phyloP scores from a whole-genome alignment of 345 rosid species.

The Brassica juncea region DNA sequence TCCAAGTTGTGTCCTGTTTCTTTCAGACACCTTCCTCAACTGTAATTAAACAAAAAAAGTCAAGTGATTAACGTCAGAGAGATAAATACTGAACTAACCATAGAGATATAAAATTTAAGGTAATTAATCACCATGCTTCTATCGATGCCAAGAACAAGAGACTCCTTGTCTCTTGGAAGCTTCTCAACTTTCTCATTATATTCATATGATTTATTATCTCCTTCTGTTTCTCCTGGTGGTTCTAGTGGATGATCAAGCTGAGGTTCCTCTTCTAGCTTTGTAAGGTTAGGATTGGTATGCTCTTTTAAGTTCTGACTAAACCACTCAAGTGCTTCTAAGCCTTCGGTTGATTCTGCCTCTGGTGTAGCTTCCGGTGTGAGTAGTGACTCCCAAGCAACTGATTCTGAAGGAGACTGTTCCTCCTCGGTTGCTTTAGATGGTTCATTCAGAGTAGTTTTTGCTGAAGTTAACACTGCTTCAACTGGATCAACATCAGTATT shows the following conservation, averaged over 20 bases:
- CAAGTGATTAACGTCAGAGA: not conserved
- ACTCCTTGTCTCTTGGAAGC: not conserved
- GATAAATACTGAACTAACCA: not conserved
- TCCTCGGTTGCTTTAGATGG: slow-evolving; percentile 8
- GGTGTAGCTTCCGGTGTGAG: not conserved
- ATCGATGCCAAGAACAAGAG: slow-evolving; percentile 28
- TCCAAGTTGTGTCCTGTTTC: slow-evolving; percentile 49
- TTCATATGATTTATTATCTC: slow-evolving; percentile 8
- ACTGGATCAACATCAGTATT: not conserved
- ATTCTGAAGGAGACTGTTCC: not conserved
- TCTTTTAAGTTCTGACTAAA: slow-evolving; percentile 35
- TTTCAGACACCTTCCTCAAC: slow-evolving; percentile 79
- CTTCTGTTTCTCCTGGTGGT: not conserved
- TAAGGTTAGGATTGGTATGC: not conserved
- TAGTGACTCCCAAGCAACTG: slow-evolving; percentile 2
- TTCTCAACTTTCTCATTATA: not conserved
- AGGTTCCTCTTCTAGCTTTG: slow-evolving; percentile 10
- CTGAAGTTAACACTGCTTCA: not conserved
- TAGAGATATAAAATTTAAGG: not conserved
- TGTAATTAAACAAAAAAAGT: slow-evolving; percentile 39
- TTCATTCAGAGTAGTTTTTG: not conserved
- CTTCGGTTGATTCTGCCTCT: slow-evolving; percentile 5
- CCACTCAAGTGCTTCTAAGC: slow-evolving; percentile 31
- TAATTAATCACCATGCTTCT: slow-evolving; percentile 33
- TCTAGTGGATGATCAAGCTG: slow-evolving; percentile 8